A percentile compares a stretch with the other conserved stretches of the same genome.
Evolutionary conservation across 139 green algal genomes (phyloP).

Genomic region (Tetradesmus lagerheimii): DNA sequence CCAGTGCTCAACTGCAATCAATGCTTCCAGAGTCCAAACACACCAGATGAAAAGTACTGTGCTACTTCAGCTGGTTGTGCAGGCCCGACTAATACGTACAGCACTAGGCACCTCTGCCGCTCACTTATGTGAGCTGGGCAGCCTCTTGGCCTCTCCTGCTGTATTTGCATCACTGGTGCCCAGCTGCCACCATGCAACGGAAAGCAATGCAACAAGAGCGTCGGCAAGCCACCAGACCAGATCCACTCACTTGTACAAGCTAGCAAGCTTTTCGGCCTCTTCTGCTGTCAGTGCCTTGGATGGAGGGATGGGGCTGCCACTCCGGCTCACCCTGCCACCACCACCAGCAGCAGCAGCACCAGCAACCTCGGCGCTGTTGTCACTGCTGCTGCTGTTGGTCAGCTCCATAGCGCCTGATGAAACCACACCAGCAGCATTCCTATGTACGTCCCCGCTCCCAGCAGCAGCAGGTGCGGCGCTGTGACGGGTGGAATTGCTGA

Average conservation of each 20-base stretch:
- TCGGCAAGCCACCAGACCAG: no score
- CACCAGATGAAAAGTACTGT: no score
- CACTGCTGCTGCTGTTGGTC: background rate
- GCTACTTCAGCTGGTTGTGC: no score
- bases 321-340: background rate
- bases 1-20: no score
- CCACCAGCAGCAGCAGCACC: no score
- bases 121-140: background rate
- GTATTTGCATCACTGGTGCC: no score
- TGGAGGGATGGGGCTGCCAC: background rate
- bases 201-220: no score
- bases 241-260: conserved; percentile 15
- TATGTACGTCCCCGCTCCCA: no score
- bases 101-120: no score
- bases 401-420: background rate
- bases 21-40: no score
- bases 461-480: background rate
- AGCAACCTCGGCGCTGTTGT: background rate
- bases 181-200: no score
- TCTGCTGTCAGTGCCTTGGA: conserved; percentile 21
- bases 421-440: background rate
- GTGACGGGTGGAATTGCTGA: background rate
- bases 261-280: background rate
- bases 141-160: background rate
- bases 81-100: no score